These are phyloP conservation scores for Manihot esculenta DNA, from an alignment of 441 rosid genomes.

Conservation along the genomic window DNA sequence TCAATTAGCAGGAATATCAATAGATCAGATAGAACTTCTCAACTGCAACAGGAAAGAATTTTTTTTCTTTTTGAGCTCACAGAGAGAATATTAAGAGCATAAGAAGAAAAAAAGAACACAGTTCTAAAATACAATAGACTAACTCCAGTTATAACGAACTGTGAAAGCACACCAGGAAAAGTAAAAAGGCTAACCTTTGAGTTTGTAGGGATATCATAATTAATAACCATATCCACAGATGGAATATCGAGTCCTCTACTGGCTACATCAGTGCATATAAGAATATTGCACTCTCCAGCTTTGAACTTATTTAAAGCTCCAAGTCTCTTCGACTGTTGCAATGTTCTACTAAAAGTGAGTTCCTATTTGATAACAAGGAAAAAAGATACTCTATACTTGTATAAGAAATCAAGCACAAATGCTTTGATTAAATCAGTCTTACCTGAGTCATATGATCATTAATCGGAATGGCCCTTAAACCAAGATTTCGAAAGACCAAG, in stretches of 20 bases:
- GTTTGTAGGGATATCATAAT: slow-evolving; percentile 73
- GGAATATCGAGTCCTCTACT: slow-evolving; percentile 99
- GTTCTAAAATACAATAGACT: slow-evolving; percentile 12
- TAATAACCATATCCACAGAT: slow-evolving; percentile 89
- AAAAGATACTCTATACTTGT: background rate
- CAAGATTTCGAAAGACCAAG: slow-evolving; percentile 79
- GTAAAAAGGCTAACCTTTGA: slow-evolving; percentile 63
- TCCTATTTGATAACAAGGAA: slow-evolving; percentile 3
- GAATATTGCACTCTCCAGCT: slow-evolving; percentile 92
- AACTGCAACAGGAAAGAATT: too few relatives aligned
- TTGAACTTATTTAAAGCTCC: slow-evolving; percentile 94
- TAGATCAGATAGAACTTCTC: background rate
- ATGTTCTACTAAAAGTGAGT: slow-evolving; percentile 8
- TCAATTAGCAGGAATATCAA: background rate
- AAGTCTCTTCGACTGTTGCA: slow-evolving; percentile 78
- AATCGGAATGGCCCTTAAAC: slow-evolving; percentile 89
- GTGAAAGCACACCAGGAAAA: background rate
- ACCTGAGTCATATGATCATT: slow-evolving; percentile 99
- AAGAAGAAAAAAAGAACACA: background rate
- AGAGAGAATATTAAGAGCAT: too few relatives aligned
- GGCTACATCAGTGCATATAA: slow-evolving; percentile 94
- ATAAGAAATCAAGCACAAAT: background rate
- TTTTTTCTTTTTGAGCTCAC: too few relatives aligned
- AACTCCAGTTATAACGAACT: background rate
- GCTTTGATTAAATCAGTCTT: background rate